phyloP scores from a whole-genome alignment of 2,329 filamentous ascomycete species.

The Fusarium neocosmosporiellum region DNA sequence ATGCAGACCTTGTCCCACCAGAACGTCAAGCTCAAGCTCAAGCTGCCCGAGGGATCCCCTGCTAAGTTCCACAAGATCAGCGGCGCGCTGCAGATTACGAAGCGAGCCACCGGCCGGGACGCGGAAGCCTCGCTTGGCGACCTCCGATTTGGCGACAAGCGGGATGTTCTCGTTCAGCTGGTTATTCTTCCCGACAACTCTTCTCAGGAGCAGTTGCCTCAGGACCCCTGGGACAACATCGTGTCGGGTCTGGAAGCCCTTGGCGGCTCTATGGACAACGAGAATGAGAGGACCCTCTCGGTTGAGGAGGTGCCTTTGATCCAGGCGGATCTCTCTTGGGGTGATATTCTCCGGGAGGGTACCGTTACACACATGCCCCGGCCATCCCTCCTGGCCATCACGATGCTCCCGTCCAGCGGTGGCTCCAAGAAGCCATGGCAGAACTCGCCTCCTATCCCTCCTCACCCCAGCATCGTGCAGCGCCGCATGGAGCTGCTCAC shows the following conservation, averaged over 20 bases:
- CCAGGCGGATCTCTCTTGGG: slow-evolving; percentile 93
- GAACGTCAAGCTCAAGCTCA: slow-evolving; percentile 95
- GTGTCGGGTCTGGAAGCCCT: slow-evolving; percentile 95
- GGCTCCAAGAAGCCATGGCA: slow-evolving; percentile 74
- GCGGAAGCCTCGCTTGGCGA: slow-evolving; percentile 94
- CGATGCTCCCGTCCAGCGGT: slow-evolving; percentile 81
- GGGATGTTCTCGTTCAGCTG: slow-evolving; percentile 92
- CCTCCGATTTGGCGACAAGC: slow-evolving; percentile 93
- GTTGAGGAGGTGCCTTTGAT: slow-evolving; percentile 96
- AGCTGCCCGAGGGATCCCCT: slow-evolving; percentile 93
- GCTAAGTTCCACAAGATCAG: slow-evolving; percentile 99
- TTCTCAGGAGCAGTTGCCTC: slow-evolving; percentile 84
- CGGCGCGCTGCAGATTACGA: slow-evolving; percentile 94
- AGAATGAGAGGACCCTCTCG: slow-evolving; percentile 84
- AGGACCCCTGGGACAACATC: slow-evolving; percentile 97
- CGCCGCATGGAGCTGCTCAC: slow-evolving; percentile 97
- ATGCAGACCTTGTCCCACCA: slow-evolving; percentile 97
- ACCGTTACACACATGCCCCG: slow-evolving; percentile 86
- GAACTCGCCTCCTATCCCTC: slow-evolving; percentile 84
- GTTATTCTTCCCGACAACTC: slow-evolving; percentile 90
- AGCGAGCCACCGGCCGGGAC: slow-evolving; percentile 92
- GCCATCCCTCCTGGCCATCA: slow-evolving; percentile 92
- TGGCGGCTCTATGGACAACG: slow-evolving; percentile 85
- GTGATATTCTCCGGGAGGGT: slow-evolving; percentile 91
- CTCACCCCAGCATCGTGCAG: slow-evolving; percentile 94